phyloP scores from a whole-genome alignment of 2,329 filamentous ascomycete genomes.

The Metarhizium rileyi region DNA sequence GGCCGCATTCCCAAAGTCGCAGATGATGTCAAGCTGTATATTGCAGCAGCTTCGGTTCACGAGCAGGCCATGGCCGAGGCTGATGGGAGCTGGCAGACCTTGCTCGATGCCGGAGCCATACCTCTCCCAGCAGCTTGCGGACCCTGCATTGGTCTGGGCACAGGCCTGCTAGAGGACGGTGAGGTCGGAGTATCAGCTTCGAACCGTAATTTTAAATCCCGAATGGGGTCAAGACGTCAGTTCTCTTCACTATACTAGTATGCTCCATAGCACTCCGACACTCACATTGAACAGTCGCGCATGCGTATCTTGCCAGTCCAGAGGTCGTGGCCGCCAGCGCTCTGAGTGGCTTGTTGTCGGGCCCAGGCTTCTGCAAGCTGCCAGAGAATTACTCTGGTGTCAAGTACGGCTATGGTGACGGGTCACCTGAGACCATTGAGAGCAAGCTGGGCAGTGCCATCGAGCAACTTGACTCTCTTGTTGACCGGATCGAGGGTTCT shows the following conservation, averaged over 20 bases:
- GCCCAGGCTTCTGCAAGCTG: conserved; percentile 44
- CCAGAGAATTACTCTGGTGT: conserved; percentile 9
- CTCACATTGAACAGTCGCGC: too few relatives aligned
- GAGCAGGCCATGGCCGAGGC: conserved; percentile 74
- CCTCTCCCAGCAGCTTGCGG: conserved; percentile 52
- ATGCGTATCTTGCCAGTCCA: conserved; percentile 55
- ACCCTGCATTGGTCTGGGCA: conserved; percentile 75
- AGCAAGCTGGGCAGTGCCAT: too few relatives aligned
- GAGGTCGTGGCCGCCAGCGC: conserved; percentile 91
- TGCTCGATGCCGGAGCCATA: conserved; percentile 58
- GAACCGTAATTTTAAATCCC: conserved; percentile 84
- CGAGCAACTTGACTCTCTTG: conserved; percentile 33
- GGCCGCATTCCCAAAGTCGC: conserved; percentile 54
- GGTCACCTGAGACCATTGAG: too few relatives aligned
- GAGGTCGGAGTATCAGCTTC: conserved; percentile 72
- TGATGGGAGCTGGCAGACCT: conserved; percentile 73
- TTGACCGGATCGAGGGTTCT: not conserved
- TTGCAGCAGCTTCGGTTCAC: conserved; percentile 71
- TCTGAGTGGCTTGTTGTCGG: conserved; percentile 58
- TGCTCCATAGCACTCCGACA: conserved; percentile 52
- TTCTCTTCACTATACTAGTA: not conserved
- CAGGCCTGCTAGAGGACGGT: conserved; percentile 62
- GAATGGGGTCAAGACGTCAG: not conserved
- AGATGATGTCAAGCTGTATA: conserved; percentile 72
- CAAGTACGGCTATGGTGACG: too few relatives aligned